A percentile compares a stretch with the other conserved stretches of the same genome.
Evolutionary conservation across 2,329 filamentous ascomycete species (phyloP).

Genomic region (Ophiobolus disseminans): DNA sequence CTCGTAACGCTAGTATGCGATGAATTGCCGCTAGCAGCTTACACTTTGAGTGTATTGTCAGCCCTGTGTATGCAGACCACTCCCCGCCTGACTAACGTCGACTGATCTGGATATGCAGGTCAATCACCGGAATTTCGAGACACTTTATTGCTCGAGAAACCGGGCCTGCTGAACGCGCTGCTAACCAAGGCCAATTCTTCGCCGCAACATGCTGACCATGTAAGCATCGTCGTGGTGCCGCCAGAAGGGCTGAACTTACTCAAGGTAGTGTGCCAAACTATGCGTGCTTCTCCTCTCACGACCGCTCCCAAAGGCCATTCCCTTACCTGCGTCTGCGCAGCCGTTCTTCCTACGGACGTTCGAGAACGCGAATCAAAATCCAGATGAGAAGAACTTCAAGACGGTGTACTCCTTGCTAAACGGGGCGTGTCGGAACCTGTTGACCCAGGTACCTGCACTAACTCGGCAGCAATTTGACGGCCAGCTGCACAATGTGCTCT

Average conservation of each 20-base stretch:
- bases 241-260: slow-evolving; percentile 2
- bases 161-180: slow-evolving; percentile 41
- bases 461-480: slow-evolving; percentile 33
- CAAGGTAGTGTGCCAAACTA: slow-evolving; percentile 31
- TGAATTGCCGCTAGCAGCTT: slow-evolving; percentile 59
- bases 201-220: slow-evolving; percentile 38
- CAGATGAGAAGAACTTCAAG: slow-evolving; percentile 31
- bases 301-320: slow-evolving; percentile 37
- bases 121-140: slow-evolving; percentile 41
- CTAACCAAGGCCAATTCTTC: slow-evolving; percentile 43
- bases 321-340: slow-evolving; percentile 43
- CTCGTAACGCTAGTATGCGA: slow-evolving; percentile 55
- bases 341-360: slow-evolving; percentile 44
- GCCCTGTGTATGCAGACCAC: slow-evolving; percentile 52
- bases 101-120: slow-evolving; percentile 34
- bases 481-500: slow-evolving; percentile 36
- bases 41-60: slow-evolving; percentile 59
- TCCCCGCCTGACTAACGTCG: background rate
- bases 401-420: slow-evolving; percentile 44
- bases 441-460: slow-evolving; percentile 31
- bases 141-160: slow-evolving; percentile 37
- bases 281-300: slow-evolving; percentile 44
- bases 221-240: slow-evolving; percentile 16
- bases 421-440: slow-evolving; percentile 44
- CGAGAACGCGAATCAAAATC: slow-evolving; percentile 32